Conservation (phyloP, 169 alveolate genomes). For the Plasmodium cynomolgi region DNA sequence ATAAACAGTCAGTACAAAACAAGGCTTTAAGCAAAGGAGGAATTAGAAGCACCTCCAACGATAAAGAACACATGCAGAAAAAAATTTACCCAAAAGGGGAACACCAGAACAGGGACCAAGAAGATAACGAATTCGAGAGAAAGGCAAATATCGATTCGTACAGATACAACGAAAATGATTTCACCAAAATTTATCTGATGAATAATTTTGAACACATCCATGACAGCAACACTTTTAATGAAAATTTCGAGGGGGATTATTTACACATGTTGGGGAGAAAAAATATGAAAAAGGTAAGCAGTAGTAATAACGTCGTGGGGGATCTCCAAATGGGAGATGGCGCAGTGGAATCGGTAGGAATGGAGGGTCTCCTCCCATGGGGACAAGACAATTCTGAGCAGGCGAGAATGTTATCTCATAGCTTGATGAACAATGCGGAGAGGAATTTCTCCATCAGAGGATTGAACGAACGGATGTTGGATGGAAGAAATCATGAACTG, state of each 20-base stretch:
- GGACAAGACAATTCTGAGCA: background rate
- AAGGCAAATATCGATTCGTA: background rate
- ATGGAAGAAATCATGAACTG: background rate
- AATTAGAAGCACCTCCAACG: background rate
- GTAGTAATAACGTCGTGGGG: background rate
- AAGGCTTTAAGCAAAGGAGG: background rate
- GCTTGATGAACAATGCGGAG: background rate
- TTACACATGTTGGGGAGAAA: slow-evolving; percentile 1
- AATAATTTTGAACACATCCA: slow-evolving; percentile 4
- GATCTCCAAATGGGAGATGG: background rate
- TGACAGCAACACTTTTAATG: background rate
- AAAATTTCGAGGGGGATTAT: slow-evolving; percentile 21
- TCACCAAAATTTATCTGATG: background rate
- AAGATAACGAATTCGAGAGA: background rate
- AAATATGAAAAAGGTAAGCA: background rate
- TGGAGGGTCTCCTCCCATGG: background rate
- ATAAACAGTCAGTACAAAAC: background rate
- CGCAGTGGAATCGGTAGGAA: background rate
- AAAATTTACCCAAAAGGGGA: background rate
- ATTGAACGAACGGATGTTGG: background rate
- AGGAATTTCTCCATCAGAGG: background rate
- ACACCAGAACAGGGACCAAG: background rate
- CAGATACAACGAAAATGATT: slow-evolving; percentile 1
- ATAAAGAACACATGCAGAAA: background rate
- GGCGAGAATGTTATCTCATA: background rate